Base-by-base conservation (phyloP, 306 rosid genomes). In the Castanea crenata region DNA sequence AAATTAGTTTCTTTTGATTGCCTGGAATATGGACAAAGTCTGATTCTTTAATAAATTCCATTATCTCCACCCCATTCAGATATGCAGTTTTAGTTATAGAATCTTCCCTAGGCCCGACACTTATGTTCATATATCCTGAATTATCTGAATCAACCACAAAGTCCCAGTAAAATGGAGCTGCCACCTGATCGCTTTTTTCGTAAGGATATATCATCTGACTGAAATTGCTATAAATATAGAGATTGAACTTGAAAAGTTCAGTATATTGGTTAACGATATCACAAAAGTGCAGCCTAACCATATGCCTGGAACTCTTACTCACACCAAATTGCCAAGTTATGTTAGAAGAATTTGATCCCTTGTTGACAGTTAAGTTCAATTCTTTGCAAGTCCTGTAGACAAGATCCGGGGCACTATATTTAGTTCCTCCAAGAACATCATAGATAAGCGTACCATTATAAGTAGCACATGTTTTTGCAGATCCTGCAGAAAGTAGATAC, bases 281-380 rank as follows among this genome's bases (percentile, higher is more conserved):
- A 75, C 86, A 89, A 25, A 89, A 83, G 63, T 89, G 91, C 20
- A 80, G n/a, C 21, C 91, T 74, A 51, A 89, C 71, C 1, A 89
- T 63, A 70, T 87, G 63, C 31, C 54, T 76, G 1, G 19, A 4
- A 2, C 80, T 80, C 46, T 44, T 85, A 1, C 77, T 81, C 71
- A 85, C 88, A 1, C 44, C 51, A 69, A 89, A 76, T 46, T 16
- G 5, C 92, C 92, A 89, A 11, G 78, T 79, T 16, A 81, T 2
- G 71, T 56, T 82, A 10, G 29, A 59, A 6, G 2, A 63, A 3
- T 10, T 4, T 31, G 44, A 2, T 23, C n/a, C 3, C 1, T 0
- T 4, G 3, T 0, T 2, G 9, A 38, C 23, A 3, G 0, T 21
- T 0, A 1, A 1, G 0, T 2, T 63, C 32, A 29, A 11, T 65